Percentiles rank a stretch among this genome's conserved stretches.
Conservation (phyloP, 129 eudicot genomes). For the Apium graveolens region DNA sequence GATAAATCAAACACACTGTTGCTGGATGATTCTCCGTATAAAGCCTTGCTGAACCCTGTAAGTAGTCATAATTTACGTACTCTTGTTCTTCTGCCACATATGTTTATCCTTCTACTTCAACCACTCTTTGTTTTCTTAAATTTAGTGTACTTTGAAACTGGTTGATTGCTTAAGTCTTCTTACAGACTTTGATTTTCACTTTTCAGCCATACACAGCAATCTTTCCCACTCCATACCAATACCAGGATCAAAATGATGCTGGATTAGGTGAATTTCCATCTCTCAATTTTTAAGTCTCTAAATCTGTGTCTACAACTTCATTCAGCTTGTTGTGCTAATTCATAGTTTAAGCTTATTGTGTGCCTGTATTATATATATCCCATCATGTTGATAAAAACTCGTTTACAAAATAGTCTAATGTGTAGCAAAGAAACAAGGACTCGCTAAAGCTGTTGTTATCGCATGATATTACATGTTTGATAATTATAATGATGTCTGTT, state of each 20-base stretch:
- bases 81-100: not conserved
- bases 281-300: not conserved
- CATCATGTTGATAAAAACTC: not conserved
- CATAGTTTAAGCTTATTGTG: not conserved
- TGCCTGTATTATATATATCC: not conserved
- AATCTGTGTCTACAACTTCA: not conserved
- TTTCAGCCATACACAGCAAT: slow-evolving; percentile 67
- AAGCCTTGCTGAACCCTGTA: slow-evolving; percentile 77
- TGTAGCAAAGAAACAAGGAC: not conserved
- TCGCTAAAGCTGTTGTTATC: not conserved
- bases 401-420: not conserved
- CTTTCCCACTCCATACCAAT: slow-evolving; percentile 50
- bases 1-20: slow-evolving; percentile 66
- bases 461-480: not conserved
- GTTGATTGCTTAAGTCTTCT: not conserved
- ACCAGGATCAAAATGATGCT: slow-evolving; percentile 38
- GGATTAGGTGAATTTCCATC: slow-evolving; percentile 43
- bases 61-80: slow-evolving; percentile 3
- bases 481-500: not conserved
- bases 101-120: not conserved
- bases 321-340: not conserved
- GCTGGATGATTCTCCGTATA: slow-evolving; percentile 88
- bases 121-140: not conserved
- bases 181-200: not conserved
- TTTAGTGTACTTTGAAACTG: not conserved